Evolutionary conservation across 2,329 filamentous ascomycete species (phyloP).

Genomic region (Colletotrichum orbiculare): DNA sequence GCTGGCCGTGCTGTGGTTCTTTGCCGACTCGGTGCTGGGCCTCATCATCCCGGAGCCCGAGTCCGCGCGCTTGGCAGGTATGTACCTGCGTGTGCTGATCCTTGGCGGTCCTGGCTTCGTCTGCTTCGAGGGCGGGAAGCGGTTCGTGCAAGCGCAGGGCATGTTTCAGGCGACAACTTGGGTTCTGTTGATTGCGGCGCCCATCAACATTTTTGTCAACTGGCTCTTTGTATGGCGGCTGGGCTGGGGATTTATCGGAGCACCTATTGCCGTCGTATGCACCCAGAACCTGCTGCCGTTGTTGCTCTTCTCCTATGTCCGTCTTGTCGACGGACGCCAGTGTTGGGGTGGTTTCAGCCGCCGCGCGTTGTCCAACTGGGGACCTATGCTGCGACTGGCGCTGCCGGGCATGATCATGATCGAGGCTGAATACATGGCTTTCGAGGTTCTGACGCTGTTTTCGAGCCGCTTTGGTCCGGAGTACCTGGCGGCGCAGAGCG

Average conservation of each 20-base stretch:
- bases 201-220: constrained; percentile 81
- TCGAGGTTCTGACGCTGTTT: constrained; percentile 89
- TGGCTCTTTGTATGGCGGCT: constrained; percentile 82
- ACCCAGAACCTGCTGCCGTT: constrained; percentile 82
- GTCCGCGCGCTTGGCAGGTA: constrained; percentile 74
- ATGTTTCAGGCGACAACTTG: constrained; percentile 83
- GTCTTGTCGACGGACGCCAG: constrained; percentile 77
- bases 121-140: constrained; percentile 81
- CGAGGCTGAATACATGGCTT: constrained; percentile 91
- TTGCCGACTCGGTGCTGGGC: constrained; percentile 72
- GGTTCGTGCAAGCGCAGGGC: constrained; percentile 86
- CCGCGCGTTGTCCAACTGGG: constrained; percentile 79
- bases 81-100: constrained; percentile 79
- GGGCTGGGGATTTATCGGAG: constrained; percentile 78
- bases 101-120: constrained; percentile 81
- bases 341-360: constrained; percentile 87
- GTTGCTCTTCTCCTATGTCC: constrained; percentile 81
- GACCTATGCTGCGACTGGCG: constrained; percentile 87
- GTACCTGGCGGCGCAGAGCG: constrained; percentile 87
- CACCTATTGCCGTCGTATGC: constrained; percentile 82
- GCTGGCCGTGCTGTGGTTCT: constrained; percentile 77
- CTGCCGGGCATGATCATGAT: constrained; percentile 94
- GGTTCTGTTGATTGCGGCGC: constrained; percentile 79
- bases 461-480: constrained; percentile 83
- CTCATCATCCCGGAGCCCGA: constrained; percentile 61